phyloP scores from a whole-genome alignment of 2,329 filamentous ascomycete species.

The Penicillium sp. region DNA sequence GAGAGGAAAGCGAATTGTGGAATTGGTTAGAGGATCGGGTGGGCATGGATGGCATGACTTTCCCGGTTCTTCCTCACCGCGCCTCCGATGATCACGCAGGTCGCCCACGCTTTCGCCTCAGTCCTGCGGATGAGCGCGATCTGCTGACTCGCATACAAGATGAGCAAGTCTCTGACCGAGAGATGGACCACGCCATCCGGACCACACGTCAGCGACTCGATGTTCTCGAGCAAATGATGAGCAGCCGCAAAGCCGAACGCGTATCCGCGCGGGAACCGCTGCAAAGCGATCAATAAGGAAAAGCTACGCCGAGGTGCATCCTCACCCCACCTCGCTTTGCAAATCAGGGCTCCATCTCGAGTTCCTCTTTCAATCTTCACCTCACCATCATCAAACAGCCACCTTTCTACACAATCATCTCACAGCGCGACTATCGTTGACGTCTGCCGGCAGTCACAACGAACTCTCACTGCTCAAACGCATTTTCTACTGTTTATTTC shows the following conservation, averaged over 20 bases:
- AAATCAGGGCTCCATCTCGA: too few species aligned
- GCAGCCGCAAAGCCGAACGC: conserved; percentile 45
- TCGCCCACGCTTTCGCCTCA: conserved; percentile 41
- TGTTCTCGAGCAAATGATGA: conserved; percentile 67
- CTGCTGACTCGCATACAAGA: conserved; percentile 55
- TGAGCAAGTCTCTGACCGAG: conserved; percentile 64
- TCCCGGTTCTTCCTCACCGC: conserved; percentile 27
- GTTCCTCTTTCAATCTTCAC: not conserved
- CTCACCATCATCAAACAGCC: not conserved
- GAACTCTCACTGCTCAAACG: not conserved
- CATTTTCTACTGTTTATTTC: not conserved
- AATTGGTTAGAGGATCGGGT: conserved; percentile 86
- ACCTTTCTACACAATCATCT: not conserved
- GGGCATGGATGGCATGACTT: conserved; percentile 56
- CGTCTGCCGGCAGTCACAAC: not conserved
- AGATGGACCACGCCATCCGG: conserved; percentile 72
- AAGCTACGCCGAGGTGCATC: not conserved
- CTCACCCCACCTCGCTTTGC: too few species aligned
- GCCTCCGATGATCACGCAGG: conserved; percentile 27
- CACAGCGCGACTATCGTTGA: too few species aligned
- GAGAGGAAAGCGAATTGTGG: conserved; percentile 85
- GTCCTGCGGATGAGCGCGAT: conserved; percentile 34
- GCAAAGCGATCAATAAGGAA: conserved; percentile 21
- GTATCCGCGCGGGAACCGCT: conserved; percentile 13
- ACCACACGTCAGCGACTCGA: conserved; percentile 81